These are phyloP conservation scores for Tetrahymena borealis DNA, from an alignment of 73 alveolate genomes.

Conservation along the genomic window DNA sequence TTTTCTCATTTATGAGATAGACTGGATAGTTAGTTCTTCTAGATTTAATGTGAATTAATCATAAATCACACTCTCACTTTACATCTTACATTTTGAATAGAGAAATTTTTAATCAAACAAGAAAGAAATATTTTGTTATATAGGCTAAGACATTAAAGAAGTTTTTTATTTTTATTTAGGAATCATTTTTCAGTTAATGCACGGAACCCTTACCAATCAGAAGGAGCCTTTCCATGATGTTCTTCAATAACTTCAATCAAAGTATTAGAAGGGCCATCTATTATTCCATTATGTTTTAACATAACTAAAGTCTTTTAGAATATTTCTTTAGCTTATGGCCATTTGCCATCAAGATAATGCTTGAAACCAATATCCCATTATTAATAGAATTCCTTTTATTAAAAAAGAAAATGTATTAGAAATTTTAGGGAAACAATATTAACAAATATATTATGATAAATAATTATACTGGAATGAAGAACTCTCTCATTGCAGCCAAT, in stretches of 20 bases:
- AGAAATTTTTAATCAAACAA: no score
- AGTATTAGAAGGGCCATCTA: slow-evolving; percentile 52
- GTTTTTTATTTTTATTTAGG: not conserved
- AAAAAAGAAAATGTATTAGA: not conserved
- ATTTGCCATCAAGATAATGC: slow-evolving; percentile 71
- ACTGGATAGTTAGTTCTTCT: no score
- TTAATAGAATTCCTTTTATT: slow-evolving; percentile 48
- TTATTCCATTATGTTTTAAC: not conserved
- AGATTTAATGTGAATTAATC: no score
- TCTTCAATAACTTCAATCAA: slow-evolving; percentile 42
- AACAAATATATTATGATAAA: not conserved
- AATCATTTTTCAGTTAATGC: slow-evolving; percentile 67
- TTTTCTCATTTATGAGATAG: no score
- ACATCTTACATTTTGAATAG: no score
- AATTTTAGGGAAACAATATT: no score
- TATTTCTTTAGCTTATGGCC: slow-evolving; percentile 75
- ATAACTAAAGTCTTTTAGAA: slow-evolving; percentile 55
- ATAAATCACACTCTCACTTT: no score
- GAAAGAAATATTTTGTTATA: not conserved
- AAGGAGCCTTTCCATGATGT: slow-evolving; percentile 63
- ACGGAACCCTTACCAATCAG: slow-evolving; percentile 82
- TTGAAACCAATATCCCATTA: slow-evolving; percentile 62
- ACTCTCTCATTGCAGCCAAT: slow-evolving; percentile 2
- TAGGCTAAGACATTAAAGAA: not conserved
- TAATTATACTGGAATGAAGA: not conserved